Evolutionary conservation across 208 protist species (phyloP), one percentile per base, ranked within the genome.

Genomic region (Crithidia bombi): DNA sequence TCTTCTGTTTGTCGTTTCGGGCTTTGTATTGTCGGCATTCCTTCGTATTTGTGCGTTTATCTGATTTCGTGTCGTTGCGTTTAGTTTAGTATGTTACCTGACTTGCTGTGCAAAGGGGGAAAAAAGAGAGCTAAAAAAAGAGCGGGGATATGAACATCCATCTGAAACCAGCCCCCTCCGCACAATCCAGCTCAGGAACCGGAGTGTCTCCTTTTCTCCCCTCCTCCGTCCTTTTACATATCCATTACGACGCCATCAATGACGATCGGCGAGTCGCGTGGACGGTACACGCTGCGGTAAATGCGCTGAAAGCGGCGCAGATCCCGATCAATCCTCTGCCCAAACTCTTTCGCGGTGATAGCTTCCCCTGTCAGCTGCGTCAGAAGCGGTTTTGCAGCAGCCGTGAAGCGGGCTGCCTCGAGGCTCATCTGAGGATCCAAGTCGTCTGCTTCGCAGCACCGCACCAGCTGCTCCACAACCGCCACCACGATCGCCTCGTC

Each of bases 211-310:
- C n/a, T n/a, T n/a, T n/a, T n/a, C n/a, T n/a, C n/a, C n/a, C n/a
- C n/a, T n/a, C n/a, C n/a, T n/a, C n/a, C n/a, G n/a, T n/a, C n/a
- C n/a, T 1, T 52, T 79, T 58, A 93, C 39, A 94, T 64, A 35
- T 95, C 90, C 73, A 87, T 91, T 15, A 75, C n/a, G 55, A 91
- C 85, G 32, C 87, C 90, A 51, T 93, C 82, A 79, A 95, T 86
- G 32, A 95, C 68, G 39, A 95, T 89, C 1, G 86, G 86, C 19
- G 55, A 52, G 26, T 92, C 87, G 7, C 76, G 74, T 0, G 90
- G 90, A 12, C 83, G 78, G 75, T 88, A 83, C 2, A 86, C 78
- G 28, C 68, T 77, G 15, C 66, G 61, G 52, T 83, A 71, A 0
- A 89, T 73, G 50, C 83, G 74, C 54, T 83, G 71, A 17, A 90